Evolutionary conservation across 768 basidiomycete species (phyloP), one percentile per base, ranked within the genome.

Genomic region (Filobasidium wieringae): DNA sequence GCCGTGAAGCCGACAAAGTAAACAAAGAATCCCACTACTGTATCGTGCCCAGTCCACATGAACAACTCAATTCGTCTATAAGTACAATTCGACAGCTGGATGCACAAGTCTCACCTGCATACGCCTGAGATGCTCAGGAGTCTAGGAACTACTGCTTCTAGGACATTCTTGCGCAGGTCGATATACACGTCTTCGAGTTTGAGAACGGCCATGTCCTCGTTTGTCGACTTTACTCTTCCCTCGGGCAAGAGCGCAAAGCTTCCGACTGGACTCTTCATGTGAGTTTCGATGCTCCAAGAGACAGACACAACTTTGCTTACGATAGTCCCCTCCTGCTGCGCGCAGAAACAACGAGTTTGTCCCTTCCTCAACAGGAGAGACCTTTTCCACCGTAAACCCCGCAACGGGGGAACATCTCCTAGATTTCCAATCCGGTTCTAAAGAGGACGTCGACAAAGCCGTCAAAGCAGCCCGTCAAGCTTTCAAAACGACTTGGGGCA

Each of bases 371-470:
- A 55, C 55, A 40, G 56, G 53, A 31, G 34, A 43, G 45, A 66
- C 71, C 1, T 60, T 67, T 51, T 26, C 47, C 56, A 85, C 71
- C 24, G 59, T 70, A 62, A 72, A 77, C 64, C 77, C 77, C 0
- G 79, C 85, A 0, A 87, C 72, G 19, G 88, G 86, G 40, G 79
- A 85, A 67, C 43, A 58, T 11, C 58, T 65, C 8, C 43, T 67
- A 50, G 56, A 65, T 39, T 74, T 88, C 59, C 72, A 80, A 0
- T 81, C 80, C 68, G 88, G 79, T 29, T 81, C 81, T 1, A 57
- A 78, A 8, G 79, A 81, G 61, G 89, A 92, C 67, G 81, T 93
- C 61, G 85, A 92, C 70, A 65, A 71, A 47, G 88, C 88, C 0
- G 88, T 89, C 57, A 61, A 59, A 17, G 67, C 71, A 7, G 75